Percentiles rank a stretch among this genome's conserved stretches.
Conservation (phyloP, 805 yeast genomes). For the Lipomyces mesembrius region DNA sequence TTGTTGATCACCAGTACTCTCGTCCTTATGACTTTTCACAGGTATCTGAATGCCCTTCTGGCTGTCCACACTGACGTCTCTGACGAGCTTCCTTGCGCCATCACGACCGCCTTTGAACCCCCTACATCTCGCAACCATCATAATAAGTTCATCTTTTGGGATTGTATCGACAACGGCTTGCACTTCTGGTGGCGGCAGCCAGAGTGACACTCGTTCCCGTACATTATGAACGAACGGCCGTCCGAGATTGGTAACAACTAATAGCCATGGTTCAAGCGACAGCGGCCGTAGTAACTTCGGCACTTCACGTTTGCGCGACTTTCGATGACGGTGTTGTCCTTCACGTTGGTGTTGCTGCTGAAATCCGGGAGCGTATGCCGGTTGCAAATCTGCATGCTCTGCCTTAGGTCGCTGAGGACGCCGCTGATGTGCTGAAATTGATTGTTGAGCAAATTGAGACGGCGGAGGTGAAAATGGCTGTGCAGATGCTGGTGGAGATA, state of each 20-base stretch:
- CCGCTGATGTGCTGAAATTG: background rate
- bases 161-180: conserved; percentile 40
- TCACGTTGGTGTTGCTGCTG: conserved; percentile 1
- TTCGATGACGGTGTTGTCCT: conserved; percentile 10
- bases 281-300: conserved; percentile 27
- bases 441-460: background rate
- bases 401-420: background rate
- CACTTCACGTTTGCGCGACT: conserved; percentile 20
- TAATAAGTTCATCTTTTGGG: conserved; percentile 45
- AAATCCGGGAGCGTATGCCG: conserved; percentile 13
- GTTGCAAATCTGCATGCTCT: conserved; percentile 7
- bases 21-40: background rate
- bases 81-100: conserved; percentile 7
- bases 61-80: background rate
- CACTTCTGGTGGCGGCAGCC: conserved; percentile 48
- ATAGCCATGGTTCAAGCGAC: conserved; percentile 47
- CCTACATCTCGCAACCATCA: conserved; percentile 49
- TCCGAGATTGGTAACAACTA: conserved; percentile 53
- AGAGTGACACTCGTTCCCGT: conserved; percentile 43
- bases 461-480: background rate
- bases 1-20: background rate
- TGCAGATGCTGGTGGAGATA: background rate
- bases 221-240: conserved; percentile 50
- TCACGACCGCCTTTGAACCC: conserved; percentile 42
- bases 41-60: conserved; percentile 13